Evolutionary conservation across 257 asterid genomes (phyloP).

Genomic region (Gentiana straminea): DNA sequence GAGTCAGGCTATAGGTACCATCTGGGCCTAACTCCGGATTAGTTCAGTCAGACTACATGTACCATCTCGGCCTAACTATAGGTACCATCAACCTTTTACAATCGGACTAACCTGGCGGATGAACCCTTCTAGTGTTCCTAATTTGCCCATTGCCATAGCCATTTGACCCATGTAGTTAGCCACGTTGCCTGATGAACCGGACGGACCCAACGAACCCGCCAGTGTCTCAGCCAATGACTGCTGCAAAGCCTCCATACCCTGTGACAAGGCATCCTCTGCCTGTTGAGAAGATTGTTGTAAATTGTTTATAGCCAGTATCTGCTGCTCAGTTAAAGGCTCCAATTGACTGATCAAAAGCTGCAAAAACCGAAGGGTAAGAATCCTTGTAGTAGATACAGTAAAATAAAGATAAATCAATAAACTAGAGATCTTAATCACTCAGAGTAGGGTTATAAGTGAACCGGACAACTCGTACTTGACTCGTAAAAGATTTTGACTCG

Average conservation of each 20-base stretch:
- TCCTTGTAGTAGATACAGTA: not conserved
- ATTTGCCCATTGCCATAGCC: conserved; percentile 97
- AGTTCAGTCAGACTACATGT: too few species aligned
- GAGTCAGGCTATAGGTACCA: too few species aligned
- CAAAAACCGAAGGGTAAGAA: conserved; percentile 13
- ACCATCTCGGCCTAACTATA: too few species aligned
- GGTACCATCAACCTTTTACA: not conserved
- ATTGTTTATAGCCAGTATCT: conserved; percentile 62
- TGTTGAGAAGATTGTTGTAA: conserved; percentile 89
- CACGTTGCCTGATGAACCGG: conserved; percentile 74
- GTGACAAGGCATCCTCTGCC: conserved; percentile 89
- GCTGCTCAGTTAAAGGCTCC: conserved; percentile 93
- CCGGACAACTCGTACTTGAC: too few species aligned
- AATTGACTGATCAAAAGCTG: conserved; percentile 83
- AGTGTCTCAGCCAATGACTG: conserved; percentile 83
- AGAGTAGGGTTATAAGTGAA: too few species aligned
- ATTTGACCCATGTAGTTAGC: conserved; percentile 97
- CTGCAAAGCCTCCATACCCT: conserved; percentile 97
- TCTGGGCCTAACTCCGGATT: too few species aligned
- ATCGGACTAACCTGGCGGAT: conserved; percentile 64
- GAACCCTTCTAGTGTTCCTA: conserved; percentile 91
- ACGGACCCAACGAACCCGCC: conserved; percentile 81
- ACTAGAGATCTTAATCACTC: not conserved
- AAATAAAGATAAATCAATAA: not conserved
- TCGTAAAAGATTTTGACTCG: too few species aligned